Evolutionary conservation across 495 filamentous ascomycete species (phyloP).

Genomic region (Penicillium simplicissimum): DNA sequence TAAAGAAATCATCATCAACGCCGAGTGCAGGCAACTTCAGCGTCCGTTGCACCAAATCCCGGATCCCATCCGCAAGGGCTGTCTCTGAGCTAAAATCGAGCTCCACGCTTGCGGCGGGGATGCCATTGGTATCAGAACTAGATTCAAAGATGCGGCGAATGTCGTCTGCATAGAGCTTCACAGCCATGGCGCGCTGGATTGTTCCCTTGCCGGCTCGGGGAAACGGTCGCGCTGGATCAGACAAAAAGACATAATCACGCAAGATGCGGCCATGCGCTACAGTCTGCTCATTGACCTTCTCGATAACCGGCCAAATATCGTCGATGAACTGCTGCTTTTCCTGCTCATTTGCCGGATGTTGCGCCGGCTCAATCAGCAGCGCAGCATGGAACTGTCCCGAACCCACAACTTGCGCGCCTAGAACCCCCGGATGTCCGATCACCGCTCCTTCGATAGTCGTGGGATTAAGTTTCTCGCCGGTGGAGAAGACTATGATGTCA

Average conservation of each 20-base stretch:
- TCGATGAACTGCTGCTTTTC: conserved; percentile 26
- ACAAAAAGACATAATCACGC: conserved; percentile 33
- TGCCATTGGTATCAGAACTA: conserved; percentile 19
- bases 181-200: conserved; percentile 46
- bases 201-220: conserved; percentile 56
- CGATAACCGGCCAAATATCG: conserved; percentile 44
- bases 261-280: conserved; percentile 43
- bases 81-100: conserved; percentile 7
- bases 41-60: conserved; percentile 3
- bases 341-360: neutral
- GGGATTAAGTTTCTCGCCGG: conserved; percentile 65
- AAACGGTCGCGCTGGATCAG: conserved; percentile 52
- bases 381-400: conserved; percentile 51
- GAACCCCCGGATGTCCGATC: conserved; percentile 43
- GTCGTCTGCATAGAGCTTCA: conserved; percentile 53
- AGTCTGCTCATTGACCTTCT: conserved; percentile 45
- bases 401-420: conserved; percentile 53
- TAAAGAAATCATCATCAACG: conserved; percentile 55
- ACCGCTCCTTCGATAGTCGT: conserved; percentile 52
- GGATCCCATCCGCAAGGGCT: conserved; percentile 13
- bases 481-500: conserved; percentile 64
- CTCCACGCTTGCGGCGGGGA: neutral
- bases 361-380: conserved; percentile 50
- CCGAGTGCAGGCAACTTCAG: conserved; percentile 28
- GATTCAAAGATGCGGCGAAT: conserved; percentile 48